A percentile compares a stretch with the other conserved stretches of the same genome.
These are phyloP conservation scores for Scorias spongiosa DNA, from an alignment of 2,329 filamentous ascomycete genomes.

Conservation along the genomic window DNA sequence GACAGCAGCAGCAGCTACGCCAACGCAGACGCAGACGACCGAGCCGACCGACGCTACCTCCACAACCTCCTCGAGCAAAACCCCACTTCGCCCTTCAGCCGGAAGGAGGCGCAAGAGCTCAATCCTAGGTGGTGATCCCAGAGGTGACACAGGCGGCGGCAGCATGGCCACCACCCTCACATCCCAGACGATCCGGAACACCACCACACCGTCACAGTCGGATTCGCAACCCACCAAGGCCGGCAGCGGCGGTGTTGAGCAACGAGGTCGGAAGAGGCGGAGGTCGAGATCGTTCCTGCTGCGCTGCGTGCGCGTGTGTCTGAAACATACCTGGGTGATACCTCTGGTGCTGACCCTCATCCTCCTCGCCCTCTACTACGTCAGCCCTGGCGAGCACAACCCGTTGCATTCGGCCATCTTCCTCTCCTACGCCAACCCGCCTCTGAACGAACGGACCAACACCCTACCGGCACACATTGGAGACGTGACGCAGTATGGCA, in stretches of 20 bases:
- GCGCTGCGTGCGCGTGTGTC: slow-evolving; percentile 29
- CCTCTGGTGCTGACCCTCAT: slow-evolving; percentile 54
- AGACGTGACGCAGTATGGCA: slow-evolving; percentile 55
- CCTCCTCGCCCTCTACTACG: slow-evolving; percentile 52
- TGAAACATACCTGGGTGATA: slow-evolving; percentile 45
- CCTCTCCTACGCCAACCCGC: slow-evolving; percentile 62
- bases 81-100: neutral
- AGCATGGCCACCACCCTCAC: slow-evolving; percentile 29
- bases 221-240: no score
- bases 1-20: neutral
- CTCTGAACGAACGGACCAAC: slow-evolving; percentile 17
- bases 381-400: slow-evolving; percentile 65
- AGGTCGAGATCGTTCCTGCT: slow-evolving; percentile 29
- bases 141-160: slow-evolving; percentile 36
- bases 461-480: slow-evolving; percentile 30
- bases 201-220: neutral
- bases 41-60: no score
- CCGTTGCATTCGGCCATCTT: slow-evolving; percentile 71
- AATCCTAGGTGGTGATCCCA: slow-evolving; percentile 35
- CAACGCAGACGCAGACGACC: no score
- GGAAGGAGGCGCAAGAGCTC: slow-evolving; percentile 15
- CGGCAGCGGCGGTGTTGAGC: neutral
- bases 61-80: no score
- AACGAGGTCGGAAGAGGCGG: slow-evolving; percentile 30
- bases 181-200: neutral